Percentiles rank a stretch among this genome's conserved stretches.
These are phyloP conservation scores for Trichosanthes cucumerina DNA, from an alignment of 306 rosid species.

Conservation along the genomic window DNA sequence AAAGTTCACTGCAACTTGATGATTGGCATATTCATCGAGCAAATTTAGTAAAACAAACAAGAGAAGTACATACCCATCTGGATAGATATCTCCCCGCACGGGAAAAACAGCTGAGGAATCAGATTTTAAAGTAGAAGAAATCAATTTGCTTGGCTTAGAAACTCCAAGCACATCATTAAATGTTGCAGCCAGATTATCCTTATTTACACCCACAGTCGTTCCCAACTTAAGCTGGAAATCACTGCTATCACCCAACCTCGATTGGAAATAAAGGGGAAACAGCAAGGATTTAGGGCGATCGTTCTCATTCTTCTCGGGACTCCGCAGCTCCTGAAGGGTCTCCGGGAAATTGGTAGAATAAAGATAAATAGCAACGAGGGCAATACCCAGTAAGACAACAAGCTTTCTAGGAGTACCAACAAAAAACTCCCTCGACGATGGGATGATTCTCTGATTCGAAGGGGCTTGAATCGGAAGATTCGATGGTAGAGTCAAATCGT, in stretches of 20 bases:
- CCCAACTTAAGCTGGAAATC: slow-evolving; percentile 41
- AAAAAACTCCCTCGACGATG: slow-evolving; percentile 24
- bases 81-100: slow-evolving; percentile 55
- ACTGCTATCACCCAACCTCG: slow-evolving; percentile 31
- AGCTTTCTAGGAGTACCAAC: slow-evolving; percentile 25
- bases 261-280: slow-evolving; percentile 44
- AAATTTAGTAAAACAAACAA: not conserved
- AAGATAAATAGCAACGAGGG: slow-evolving; percentile 41
- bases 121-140: slow-evolving; percentile 22
- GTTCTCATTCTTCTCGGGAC: slow-evolving; percentile 27
- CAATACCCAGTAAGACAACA: slow-evolving; percentile 31
- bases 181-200: slow-evolving; percentile 16
- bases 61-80: slow-evolving; percentile 50
- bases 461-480: slow-evolving; percentile 20
- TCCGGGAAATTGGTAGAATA: slow-evolving; percentile 32
- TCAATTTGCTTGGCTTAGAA: slow-evolving; percentile 11
- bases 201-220: slow-evolving; percentile 28
- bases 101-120: slow-evolving; percentile 53
- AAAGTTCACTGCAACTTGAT: not conserved
- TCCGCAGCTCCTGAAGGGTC: slow-evolving; percentile 26
- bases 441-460: slow-evolving; percentile 17
- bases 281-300: slow-evolving; percentile 27
- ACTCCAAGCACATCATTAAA: slow-evolving; percentile 7
- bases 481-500: not conserved
- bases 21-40: not conserved